phyloP scores from a whole-genome alignment of 495 filamentous ascomycete species.

The Penicillium argentinense region DNA sequence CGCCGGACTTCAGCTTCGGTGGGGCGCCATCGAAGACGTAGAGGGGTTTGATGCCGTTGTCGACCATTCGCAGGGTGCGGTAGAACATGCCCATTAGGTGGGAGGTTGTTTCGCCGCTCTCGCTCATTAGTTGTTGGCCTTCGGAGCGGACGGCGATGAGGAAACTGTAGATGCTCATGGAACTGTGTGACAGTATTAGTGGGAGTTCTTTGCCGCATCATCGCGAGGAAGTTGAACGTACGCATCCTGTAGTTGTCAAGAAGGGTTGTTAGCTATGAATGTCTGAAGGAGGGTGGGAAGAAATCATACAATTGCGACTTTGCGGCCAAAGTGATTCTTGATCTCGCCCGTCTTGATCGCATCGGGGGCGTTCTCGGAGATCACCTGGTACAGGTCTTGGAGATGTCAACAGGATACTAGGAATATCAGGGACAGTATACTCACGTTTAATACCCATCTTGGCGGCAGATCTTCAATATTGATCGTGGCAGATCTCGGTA shows the following conservation, averaged over 20 bases:
- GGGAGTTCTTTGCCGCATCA: not conserved
- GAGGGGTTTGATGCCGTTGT: conserved; percentile 97
- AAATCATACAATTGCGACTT: conserved; percentile 85
- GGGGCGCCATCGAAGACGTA: conserved; percentile 98
- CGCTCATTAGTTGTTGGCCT: conserved; percentile 91
- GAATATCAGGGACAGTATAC: conserved; percentile 3
- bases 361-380: conserved; percentile 88
- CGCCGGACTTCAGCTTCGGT: conserved; percentile 94
- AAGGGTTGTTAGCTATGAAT: conserved; percentile 14
- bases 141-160: conserved; percentile 95
- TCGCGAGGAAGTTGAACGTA: conserved; percentile 45
- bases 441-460: conserved; percentile 89
- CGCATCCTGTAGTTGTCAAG: conserved; percentile 69
- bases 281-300: not conserved
- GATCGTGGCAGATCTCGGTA: not conserved
- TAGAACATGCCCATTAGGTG: conserved; percentile 99
- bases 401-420: not conserved
- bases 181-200: conserved; percentile 56
- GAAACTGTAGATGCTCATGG: conserved; percentile 99
- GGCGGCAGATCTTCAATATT: not conserved
- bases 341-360: conserved; percentile 96
- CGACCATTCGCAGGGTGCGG: conserved; percentile 94
- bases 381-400: conserved; percentile 75
- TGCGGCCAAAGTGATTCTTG: conserved; percentile 96
- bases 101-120: conserved; percentile 92